A percentile compares a stretch with the other conserved stretches of the same genome.
These are phyloP conservation scores for Bacidia rubella DNA, from an alignment of 495 filamentous ascomycete genomes.

Conservation along the genomic window DNA sequence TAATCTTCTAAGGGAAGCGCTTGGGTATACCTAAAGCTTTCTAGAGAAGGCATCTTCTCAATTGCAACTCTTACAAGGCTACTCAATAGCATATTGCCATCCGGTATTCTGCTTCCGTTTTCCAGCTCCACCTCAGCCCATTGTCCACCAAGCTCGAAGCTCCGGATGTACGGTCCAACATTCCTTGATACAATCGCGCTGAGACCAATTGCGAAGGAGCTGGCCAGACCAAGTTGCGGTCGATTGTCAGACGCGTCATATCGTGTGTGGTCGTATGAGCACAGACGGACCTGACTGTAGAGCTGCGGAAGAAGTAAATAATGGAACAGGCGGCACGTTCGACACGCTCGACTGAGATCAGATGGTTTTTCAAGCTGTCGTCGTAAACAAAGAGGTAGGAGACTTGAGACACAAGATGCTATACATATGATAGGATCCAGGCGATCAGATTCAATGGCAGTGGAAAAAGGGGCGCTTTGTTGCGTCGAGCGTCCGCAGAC, in stretches of 20 bases:
- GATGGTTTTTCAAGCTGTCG: conserved; percentile 38
- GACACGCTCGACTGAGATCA: conserved; percentile 44
- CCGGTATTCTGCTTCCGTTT: conserved; percentile 43
- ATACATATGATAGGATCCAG: conserved; percentile 40
- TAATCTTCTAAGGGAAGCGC: neutral
- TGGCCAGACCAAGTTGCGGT: conserved; percentile 46
- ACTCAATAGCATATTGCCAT: conserved; percentile 51
- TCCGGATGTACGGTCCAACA: conserved; percentile 37
- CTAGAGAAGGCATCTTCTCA: conserved; percentile 42
- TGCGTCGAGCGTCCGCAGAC: conserved; percentile 7
- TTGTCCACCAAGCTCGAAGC: conserved; percentile 39
- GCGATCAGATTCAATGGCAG: conserved; percentile 46
- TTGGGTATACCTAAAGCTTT: conserved; percentile 32
- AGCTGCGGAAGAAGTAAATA: conserved; percentile 52
- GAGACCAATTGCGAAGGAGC: conserved; percentile 49
- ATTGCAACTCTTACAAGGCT: conserved; percentile 43
- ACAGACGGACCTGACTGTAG: conserved; percentile 42
- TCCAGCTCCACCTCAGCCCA: conserved; percentile 45
- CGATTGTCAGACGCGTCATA: conserved; percentile 37
- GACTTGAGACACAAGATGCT: conserved; percentile 3
- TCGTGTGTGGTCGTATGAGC: conserved; percentile 46
- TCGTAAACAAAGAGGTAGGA: neutral
- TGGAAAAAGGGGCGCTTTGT: conserved; percentile 26
- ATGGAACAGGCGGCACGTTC: conserved; percentile 49
- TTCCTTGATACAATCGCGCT: conserved; percentile 46